These are phyloP conservation scores for Dipteronia dyeriana DNA, from an alignment of 345 rosid species.

Conservation along the genomic window DNA sequence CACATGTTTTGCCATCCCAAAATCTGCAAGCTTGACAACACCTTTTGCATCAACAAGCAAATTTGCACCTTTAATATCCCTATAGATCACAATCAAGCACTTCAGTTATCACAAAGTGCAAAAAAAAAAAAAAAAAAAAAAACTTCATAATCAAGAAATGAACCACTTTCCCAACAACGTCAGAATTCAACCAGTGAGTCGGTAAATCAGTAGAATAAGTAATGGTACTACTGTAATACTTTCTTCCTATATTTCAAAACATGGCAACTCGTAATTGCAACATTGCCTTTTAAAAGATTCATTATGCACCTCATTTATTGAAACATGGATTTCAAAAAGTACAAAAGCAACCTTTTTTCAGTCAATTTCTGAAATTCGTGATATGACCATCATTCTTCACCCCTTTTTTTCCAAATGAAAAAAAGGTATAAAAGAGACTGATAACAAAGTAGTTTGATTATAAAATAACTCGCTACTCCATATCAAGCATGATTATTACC, in stretches of 20 bases:
- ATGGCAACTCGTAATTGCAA: neutral
- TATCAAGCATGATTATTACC: conserved; percentile 34
- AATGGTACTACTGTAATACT: neutral
- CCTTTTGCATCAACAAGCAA: conserved; percentile 67
- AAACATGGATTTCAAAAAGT: conserved; percentile 8
- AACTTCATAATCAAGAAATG: conserved; percentile 13
- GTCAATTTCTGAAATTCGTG: neutral
- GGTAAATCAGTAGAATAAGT: neutral
- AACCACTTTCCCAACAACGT: neutral
- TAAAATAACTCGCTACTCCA: neutral
- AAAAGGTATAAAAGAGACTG: neutral
- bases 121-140: neutral
- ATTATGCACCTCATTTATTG: neutral
- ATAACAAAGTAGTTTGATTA: conserved; percentile 3
- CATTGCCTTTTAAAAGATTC: neutral
- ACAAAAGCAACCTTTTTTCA: neutral
- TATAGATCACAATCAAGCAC: conserved; percentile 26
- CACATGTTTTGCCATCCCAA: conserved; percentile 83
- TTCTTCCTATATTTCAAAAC: neutral
- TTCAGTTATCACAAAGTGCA: conserved; percentile 4
- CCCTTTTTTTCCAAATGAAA: neutral
- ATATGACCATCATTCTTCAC: neutral
- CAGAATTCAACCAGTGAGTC: neutral
- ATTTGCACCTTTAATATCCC: conserved; percentile 86
- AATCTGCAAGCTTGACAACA: conserved; percentile 70